These are phyloP conservation scores for Candida lessepsii DNA, from an alignment of 805 yeast species.

Conservation along the genomic window DNA sequence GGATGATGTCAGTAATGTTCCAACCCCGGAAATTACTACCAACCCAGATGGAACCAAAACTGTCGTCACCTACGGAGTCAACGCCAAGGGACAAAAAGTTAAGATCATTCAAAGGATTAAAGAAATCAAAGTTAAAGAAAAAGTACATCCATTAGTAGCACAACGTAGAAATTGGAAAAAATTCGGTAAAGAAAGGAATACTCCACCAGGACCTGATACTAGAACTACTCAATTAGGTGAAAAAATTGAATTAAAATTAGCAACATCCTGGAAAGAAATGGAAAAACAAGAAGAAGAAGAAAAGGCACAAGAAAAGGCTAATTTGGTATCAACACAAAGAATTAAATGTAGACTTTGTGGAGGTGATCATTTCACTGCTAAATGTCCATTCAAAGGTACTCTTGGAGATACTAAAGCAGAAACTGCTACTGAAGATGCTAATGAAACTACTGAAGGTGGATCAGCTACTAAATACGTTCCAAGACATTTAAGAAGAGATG, in stretches of 20 bases:
- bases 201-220: slow-evolving; percentile 82
- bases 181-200: slow-evolving; percentile 75
- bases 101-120: slow-evolving; percentile 84
- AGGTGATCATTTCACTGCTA: slow-evolving; percentile 88
- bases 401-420: slow-evolving; percentile 50
- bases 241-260: slow-evolving; percentile 70
- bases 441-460: slow-evolving; percentile 14
- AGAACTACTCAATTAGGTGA: slow-evolving; percentile 89
- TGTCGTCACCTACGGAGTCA: slow-evolving; percentile 70
- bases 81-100: slow-evolving; percentile 78
- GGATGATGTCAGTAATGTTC: slow-evolving; percentile 51
- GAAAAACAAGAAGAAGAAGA: slow-evolving; percentile 69
- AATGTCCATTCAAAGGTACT: slow-evolving; percentile 94
- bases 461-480: slow-evolving; percentile 39
- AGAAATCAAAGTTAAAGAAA: slow-evolving; percentile 73
- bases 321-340: slow-evolving; percentile 39
- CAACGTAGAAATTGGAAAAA: slow-evolving; percentile 82
- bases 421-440: slow-evolving; percentile 35
- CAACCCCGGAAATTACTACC: slow-evolving; percentile 68
- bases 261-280: slow-evolving; percentile 72
- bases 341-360: slow-evolving; percentile 86
- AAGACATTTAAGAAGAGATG: slow-evolving; percentile 46
- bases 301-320: slow-evolving; percentile 45
- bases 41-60: slow-evolving; percentile 91
- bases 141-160: slow-evolving; percentile 84